Base-by-base conservation (phyloP, 2,329 filamentous ascomycete species). In the Aspergillus arachidicola region DNA sequence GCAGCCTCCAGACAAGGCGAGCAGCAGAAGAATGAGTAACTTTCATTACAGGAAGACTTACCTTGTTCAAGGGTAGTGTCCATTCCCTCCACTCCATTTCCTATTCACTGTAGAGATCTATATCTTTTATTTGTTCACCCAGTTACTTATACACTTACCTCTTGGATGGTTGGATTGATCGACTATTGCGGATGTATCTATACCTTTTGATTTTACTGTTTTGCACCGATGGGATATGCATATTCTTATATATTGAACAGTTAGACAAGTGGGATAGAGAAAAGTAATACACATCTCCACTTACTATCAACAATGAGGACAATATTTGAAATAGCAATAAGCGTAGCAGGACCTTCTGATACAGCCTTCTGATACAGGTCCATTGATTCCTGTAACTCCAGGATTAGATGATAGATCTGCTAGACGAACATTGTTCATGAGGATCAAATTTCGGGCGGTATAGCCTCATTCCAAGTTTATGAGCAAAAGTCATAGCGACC, bases 1-100 rank as follows among this genome's bases (percentile, higher is more conserved):
- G 75, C 79, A 50, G 70, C 26, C n/a, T 43, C 34, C 21, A 53
- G 46, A 53, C 23, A 32, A 34, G 30, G 36, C n/a, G 38, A 53
- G 28, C 38, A 41, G 26, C 48, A 41, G 32, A 62, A 55, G 41
- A 62, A 38, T 32, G 60, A 54, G 12, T 62, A 62, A 41, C 6
- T 38, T 36, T 21, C 43, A 36, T 28, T 21, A 45, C 50, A 54
- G 46, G 23, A 23, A 28, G 43, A n/a, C 43, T 34, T 34, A 12
- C 45, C 48, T 53, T 41, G 4, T 26, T 16, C 26, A n/a, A 34
- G 36, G 28, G 11, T 21, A 43, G 53, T 34, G 45, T 51, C 46
- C 43, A 54, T 45, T 32, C 16, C 16, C 32, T 57, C 38, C 23
- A 9, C 36, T 23, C 34, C 38, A 45, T 51, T 57, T 60, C 26